These are phyloP conservation scores for Petunia axillaris DNA, from an alignment of 257 asterid species.

Conservation along the genomic window DNA sequence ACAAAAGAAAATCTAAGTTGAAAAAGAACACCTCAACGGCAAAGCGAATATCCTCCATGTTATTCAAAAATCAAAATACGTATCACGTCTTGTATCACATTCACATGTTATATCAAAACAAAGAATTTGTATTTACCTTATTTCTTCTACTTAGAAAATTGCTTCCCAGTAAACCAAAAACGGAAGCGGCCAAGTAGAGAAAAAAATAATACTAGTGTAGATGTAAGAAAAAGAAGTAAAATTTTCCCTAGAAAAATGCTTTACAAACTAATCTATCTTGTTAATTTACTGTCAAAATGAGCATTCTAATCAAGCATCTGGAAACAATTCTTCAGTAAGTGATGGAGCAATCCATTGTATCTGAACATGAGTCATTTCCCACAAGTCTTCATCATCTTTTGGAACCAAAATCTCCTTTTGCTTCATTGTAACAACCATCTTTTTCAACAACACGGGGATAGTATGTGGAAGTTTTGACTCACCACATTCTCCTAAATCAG, in stretches of 20 bases:
- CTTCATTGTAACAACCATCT: conserved; percentile 71
- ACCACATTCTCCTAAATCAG: conserved; percentile 74
- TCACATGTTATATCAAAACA: too few species aligned
- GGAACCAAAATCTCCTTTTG: conserved; percentile 56
- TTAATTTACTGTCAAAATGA: background rate
- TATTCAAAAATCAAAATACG: too few species aligned
- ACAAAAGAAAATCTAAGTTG: too few species aligned
- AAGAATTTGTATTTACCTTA: too few species aligned
- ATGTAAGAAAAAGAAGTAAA: background rate
- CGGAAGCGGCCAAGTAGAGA: background rate
- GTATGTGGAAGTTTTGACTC: conserved; percentile 61
- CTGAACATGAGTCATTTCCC: conserved; percentile 83
- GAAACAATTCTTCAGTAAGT: conserved; percentile 77
- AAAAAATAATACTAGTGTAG: background rate
- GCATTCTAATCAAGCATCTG: conserved; percentile 38
- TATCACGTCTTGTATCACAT: too few species aligned
- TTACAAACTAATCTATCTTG: conserved; percentile 14
- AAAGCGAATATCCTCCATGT: too few species aligned
- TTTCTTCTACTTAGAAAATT: background rate
- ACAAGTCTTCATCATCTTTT: conserved; percentile 70
- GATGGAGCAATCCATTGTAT: conserved; percentile 93
- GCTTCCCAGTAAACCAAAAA: background rate
- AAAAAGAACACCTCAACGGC: too few species aligned
- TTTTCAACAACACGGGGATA: conserved; percentile 63
- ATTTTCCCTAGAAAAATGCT: background rate